Evolutionary conservation across 2,329 filamentous ascomycete genomes (phyloP).

Genomic region (Arthrobotrys sphaeroides): DNA sequence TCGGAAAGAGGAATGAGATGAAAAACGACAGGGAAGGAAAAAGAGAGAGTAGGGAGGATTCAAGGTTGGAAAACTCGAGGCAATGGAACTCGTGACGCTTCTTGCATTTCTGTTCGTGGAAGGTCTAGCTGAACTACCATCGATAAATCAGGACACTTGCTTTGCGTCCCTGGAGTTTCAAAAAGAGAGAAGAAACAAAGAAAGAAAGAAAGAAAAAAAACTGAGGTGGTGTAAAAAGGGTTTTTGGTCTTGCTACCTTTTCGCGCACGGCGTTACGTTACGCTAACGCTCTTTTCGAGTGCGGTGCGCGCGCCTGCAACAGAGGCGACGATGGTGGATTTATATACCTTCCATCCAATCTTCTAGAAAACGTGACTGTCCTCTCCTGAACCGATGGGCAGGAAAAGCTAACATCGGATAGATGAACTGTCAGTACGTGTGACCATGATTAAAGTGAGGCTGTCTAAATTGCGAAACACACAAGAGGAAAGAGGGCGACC

Average conservation of each 20-base stretch:
- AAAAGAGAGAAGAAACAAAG: neutral
- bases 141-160: neutral
- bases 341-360: conserved; percentile 13
- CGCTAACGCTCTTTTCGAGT: neutral
- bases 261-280: neutral
- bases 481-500: neutral
- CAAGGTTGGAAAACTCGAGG: conserved; percentile 8
- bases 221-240: too few species aligned
- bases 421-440: neutral
- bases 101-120: conserved; percentile 11
- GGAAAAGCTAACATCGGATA: too few species aligned
- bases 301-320: neutral
- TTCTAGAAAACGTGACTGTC: conserved; percentile 33
- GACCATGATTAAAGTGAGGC: neutral
- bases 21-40: neutral
- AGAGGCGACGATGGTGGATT: neutral
- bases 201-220: too few species aligned
- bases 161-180: neutral
- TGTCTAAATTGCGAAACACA: conserved; percentile 9
- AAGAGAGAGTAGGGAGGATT: neutral
- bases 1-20: neutral
- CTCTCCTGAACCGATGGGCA: neutral
- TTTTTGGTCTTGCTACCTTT: too few species aligned
- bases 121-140: conserved; percentile 7
- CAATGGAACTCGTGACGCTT: conserved; percentile 3